Conservation (phyloP, 106 monocot genomes). For the Agapanthus africanus region DNA sequence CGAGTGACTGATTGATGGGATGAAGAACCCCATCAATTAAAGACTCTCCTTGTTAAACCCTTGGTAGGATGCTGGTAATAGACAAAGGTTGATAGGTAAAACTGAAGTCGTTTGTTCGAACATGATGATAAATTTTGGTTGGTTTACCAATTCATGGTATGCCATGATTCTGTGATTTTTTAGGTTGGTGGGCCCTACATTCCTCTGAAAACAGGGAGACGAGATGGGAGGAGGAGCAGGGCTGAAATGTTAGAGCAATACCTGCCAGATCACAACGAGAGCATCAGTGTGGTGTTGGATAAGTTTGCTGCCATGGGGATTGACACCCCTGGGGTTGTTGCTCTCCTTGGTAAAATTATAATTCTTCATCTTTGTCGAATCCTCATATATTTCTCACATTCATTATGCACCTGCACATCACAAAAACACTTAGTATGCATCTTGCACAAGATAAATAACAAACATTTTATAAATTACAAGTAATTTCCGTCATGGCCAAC, state of each 20-base stretch:
- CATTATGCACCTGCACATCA: not conserved
- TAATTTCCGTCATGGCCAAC: not conserved
- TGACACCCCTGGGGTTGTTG: constrained; percentile 60
- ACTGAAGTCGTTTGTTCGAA: too few species aligned
- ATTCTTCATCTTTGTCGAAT: not conserved
- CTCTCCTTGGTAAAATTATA: constrained; percentile 50
- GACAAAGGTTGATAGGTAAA: too few species aligned
- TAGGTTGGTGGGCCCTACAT: constrained; percentile 70
- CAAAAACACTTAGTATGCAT: not conserved
- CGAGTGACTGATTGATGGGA: too few species aligned
- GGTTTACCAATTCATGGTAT: not conserved
- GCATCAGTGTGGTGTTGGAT: constrained; percentile 50
- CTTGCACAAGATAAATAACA: not conserved
- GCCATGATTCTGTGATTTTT: not conserved
- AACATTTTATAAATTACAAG: not conserved
- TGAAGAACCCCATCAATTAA: too few species aligned
- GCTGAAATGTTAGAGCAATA: constrained; percentile 52
- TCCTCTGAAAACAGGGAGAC: constrained; percentile 68
- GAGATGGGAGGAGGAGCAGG: constrained; percentile 63
- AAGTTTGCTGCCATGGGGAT: constrained; percentile 73
- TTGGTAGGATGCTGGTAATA: too few species aligned
- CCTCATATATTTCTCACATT: not conserved
- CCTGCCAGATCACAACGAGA: constrained; percentile 79
- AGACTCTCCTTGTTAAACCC: too few species aligned
- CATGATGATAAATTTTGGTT: too few species aligned